Conservation (phyloP, 495 filamentous ascomycete species). For the Daldinia vernicosa region DNA sequence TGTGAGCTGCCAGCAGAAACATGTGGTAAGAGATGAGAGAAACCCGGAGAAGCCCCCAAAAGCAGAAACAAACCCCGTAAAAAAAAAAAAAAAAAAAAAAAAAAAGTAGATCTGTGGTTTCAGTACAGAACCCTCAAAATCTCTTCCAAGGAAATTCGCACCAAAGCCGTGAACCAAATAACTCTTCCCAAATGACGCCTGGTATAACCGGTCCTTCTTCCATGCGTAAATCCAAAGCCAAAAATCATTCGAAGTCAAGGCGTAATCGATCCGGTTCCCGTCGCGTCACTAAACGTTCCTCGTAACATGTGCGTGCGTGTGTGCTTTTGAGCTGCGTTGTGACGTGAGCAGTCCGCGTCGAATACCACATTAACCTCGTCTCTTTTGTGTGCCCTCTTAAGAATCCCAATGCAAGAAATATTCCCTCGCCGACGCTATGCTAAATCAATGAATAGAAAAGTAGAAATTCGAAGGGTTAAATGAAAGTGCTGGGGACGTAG, state of each 20-base stretch:
- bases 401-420: constrained; percentile 28
- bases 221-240: constrained; percentile 23
- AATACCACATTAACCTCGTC: constrained; percentile 35
- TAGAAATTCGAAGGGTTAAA: constrained; percentile 3
- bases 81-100: constrained; percentile 13
- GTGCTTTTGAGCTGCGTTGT: constrained; percentile 19
- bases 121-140: constrained; percentile 8
- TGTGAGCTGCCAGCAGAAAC: constrained; percentile 26
- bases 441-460: constrained; percentile 24
- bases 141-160: constrained; percentile 18
- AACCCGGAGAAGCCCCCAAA: neutral
- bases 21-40: constrained; percentile 26
- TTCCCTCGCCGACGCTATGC: constrained; percentile 42
- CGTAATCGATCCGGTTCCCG: constrained; percentile 13
- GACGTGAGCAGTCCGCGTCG: constrained; percentile 20
- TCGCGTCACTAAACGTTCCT: constrained; percentile 24
- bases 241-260: constrained; percentile 7
- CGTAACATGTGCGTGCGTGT: constrained; percentile 15
- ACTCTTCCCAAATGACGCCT: constrained; percentile 35
- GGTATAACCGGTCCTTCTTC: constrained; percentile 31
- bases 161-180: constrained; percentile 2
- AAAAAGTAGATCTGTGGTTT: constrained; percentile 1
- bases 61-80: neutral
- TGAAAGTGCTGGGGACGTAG: constrained; percentile 29
- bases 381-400: constrained; percentile 35